A percentile compares a stretch with the other conserved stretches of the same genome.
Evolutionary conservation across 306 rosid species (phyloP).

Genomic region (Lathyrus tuberosus): DNA sequence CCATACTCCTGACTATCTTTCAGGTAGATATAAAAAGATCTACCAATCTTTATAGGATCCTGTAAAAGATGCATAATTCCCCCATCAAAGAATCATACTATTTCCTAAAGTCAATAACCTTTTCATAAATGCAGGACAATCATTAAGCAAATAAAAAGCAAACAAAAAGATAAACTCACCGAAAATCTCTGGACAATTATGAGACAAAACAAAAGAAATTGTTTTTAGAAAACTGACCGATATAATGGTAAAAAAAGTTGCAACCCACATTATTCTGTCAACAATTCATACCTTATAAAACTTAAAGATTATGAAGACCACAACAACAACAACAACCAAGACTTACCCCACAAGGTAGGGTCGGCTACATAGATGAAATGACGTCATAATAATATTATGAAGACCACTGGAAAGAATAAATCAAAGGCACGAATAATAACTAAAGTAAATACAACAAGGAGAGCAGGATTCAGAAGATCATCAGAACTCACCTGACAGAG

Average conservation of each 20-base stretch:
- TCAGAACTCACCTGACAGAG: not conserved
- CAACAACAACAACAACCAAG: not conserved
- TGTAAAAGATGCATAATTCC: too few species aligned
- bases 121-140: too few species aligned
- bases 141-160: too few species aligned
- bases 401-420: not conserved
- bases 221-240: not conserved
- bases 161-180: too few species aligned
- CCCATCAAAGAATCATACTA: too few species aligned
- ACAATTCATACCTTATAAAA: not conserved
- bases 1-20: too few species aligned
- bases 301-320: not conserved
- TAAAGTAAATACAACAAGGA: not conserved
- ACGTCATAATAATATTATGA: not conserved
- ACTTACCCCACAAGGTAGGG: not conserved
- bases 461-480: slow-evolving; percentile 1
- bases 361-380: not conserved
- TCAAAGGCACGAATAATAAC: not conserved
- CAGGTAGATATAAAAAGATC: too few species aligned
- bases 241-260: not conserved
- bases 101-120: too few species aligned
- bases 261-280: not conserved
- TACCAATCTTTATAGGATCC: too few species aligned
- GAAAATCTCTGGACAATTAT: too few species aligned
- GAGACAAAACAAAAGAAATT: too few species aligned